Percentiles rank a stretch among this genome's conserved stretches.
Evolutionary conservation across 2,329 filamentous ascomycete genomes (phyloP).

Genomic region (Aureobasidium sp.): DNA sequence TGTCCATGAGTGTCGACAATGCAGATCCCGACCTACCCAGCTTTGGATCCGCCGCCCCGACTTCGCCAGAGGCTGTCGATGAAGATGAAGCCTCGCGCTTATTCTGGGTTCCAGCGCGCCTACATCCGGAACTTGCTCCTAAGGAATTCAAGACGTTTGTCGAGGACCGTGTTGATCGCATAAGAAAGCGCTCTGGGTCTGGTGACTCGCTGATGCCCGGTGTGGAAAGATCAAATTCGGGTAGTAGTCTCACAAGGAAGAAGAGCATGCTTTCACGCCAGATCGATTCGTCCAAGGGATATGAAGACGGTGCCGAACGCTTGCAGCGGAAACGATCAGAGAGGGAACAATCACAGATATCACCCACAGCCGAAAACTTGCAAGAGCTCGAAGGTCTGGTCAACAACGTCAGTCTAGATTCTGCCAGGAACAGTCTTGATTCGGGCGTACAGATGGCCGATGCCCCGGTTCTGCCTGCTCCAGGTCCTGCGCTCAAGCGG

Average conservation of each 20-base stretch:
- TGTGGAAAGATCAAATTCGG: constrained; percentile 48
- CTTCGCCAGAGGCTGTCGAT: constrained; percentile 63
- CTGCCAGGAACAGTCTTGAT: constrained; percentile 36
- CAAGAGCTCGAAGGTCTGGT: constrained; percentile 72
- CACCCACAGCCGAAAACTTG: constrained; percentile 52
- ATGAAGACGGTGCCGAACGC: constrained; percentile 76
- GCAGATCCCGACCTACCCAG: constrained; percentile 69
- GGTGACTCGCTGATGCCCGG: constrained; percentile 56
- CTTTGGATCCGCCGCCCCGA: constrained; percentile 57
- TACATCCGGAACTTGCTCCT: constrained; percentile 91
- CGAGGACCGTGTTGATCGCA: constrained; percentile 85
- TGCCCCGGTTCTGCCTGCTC: constrained; percentile 68
- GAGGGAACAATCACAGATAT: background rate
- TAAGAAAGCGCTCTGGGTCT: constrained; percentile 72
- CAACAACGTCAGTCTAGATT: constrained; percentile 62
- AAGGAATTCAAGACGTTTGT: constrained; percentile 96
- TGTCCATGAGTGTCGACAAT: constrained; percentile 85
- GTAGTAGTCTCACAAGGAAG: constrained; percentile 66
- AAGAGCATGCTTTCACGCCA: constrained; percentile 94
- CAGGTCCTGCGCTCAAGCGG: constrained; percentile 71
- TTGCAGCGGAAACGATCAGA: constrained; percentile 65
- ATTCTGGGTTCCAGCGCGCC: constrained; percentile 90
- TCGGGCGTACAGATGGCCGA: constrained; percentile 33
- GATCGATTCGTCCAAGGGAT: constrained; percentile 69
- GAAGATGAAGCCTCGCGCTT: constrained; percentile 83